Evolutionary conservation across 176 grass and related monocot species (phyloP), one percentile per base, ranked within the genome.

Genomic region (Zoysia pacifica): DNA sequence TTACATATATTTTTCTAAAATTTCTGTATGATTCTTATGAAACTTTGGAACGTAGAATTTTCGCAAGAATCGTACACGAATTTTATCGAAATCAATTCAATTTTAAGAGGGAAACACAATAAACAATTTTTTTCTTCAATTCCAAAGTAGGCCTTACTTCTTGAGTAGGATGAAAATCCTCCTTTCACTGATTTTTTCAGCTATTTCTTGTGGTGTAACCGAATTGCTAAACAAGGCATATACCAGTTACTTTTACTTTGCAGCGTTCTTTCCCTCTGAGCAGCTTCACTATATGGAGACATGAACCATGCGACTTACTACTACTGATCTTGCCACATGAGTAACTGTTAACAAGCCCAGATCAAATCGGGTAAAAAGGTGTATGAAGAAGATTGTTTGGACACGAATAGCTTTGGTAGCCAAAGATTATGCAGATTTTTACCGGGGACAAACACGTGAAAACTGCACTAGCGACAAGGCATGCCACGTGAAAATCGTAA

Each of bases 381-480:
- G 59, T 36, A 36, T 36, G 19, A 10, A 9, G 7, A 28, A 28
- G 28, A 28, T 28, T 28, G 28, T 28, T 28, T 28, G 0, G 28
- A 28, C 28, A 28, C 28, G 59, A 62, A 3, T 3, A 62, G 56
- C 59, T 62, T 28, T 62, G 59, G 59, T 28, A 36, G 20, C 35
- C n/a, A 45, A 7, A 9, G 39, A 40, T 28, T 64, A 76, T 39
- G 18, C 11, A 58, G 12, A 47, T 61, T 69, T 28, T 14, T 28
- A 48, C 9, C 45, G 16, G 41, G 67, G 76, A 80, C 81, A 88
- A 49, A 18, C 48, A 19, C 28, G 82, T 81, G 48, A 66, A 79
- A 85, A 38, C 87, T 65, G 48, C 65, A 28, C 82, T 65, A 76
- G 7, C 81, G 87, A 81, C 82, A 70, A 79, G 77, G 77, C 65